These are phyloP conservation scores for Rhodocollybia butyracea DNA, from an alignment of 768 basidiomycete genomes.

Conservation along the genomic window DNA sequence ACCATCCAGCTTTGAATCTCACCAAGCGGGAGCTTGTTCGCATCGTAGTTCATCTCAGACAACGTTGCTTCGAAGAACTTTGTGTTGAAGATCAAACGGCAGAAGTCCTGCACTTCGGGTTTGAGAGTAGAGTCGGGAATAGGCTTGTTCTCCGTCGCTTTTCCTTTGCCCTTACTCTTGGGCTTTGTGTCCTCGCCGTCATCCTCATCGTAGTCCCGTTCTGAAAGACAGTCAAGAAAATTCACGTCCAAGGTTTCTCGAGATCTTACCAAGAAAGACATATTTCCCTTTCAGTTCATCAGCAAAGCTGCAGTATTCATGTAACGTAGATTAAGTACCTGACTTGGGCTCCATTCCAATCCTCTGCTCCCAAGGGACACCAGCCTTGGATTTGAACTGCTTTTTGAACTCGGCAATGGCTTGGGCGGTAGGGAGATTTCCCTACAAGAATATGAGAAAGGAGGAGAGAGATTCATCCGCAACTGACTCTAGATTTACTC, in stretches of 20 bases:
- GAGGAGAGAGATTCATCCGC: not conserved
- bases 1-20: not conserved
- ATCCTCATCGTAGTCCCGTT: conserved; percentile 53
- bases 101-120: conserved; percentile 43
- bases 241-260: not conserved
- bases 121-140: conserved; percentile 46
- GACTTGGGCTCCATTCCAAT: conserved; percentile 49
- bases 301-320: not conserved
- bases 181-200: conserved; percentile 29
- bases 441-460: conserved; percentile 29
- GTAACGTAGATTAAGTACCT: conserved; percentile 26
- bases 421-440: conserved; percentile 35
- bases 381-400: conserved; percentile 57
- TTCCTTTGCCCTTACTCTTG: conserved; percentile 19
- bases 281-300: conserved; percentile 47
- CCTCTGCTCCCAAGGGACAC: conserved; percentile 45
- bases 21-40: conserved; percentile 61
- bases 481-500: conserved; percentile 42
- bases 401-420: conserved; percentile 56
- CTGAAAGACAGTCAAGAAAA: conserved; percentile 19
- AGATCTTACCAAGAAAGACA: conserved; percentile 47
- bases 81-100: conserved; percentile 50
- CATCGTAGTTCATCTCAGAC: conserved; percentile 65
- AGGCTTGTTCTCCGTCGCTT: conserved; percentile 26
- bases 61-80: conserved; percentile 51